Base-by-base conservation (phyloP, 2,329 filamentous ascomycete species). In the Ilyonectria destructans region DNA sequence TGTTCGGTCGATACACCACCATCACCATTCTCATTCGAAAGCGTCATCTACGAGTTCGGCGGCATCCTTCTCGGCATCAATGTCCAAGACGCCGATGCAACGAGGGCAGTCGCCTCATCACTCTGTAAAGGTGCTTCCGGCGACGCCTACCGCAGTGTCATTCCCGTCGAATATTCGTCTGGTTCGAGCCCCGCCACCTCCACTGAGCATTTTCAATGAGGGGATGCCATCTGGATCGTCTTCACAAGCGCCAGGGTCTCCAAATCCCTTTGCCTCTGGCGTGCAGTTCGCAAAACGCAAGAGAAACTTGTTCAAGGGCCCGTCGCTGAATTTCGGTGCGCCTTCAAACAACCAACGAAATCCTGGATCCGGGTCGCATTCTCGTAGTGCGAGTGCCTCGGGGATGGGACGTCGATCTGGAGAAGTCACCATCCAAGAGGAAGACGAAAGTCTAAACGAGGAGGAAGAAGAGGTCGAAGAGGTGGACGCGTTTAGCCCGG, bases 111-210 rank as follows among this genome's bases (percentile, higher is more conserved):
- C 92, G 3, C 96, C 96, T 1, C 95, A 98, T 79, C 90, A 94
- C 73, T 97, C 94, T 0, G 92, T 98, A 75, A 98, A 98, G 82
- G 93, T 98, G n/a, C 89, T 98, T 3, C 96, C 96, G 1, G 93
- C 94, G 0, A 97, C 95, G 0, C 96, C 96, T 0, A 95, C 92
- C 0, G 83, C 88, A 3, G 85, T 86, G 17, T 84, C 89, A 1
- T 97, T 98, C 75, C 95, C 96, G 0, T 93, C 91, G 58, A 97
- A 95, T 72, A 93, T 98, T 67, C 91, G 96, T 3, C 85, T 98
- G 13, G 93, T 96, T 1, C 90, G 95, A 33, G 84, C 86, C 0
- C 84, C 87, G 2, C 82, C 87, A 0, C 84, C 87, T 10, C 82
- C 87, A 0, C 77, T 88, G 23, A 84, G 82, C 37, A 77, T 86